phyloP scores from a whole-genome alignment of 1,139 yeast genomes.

The Lodderomyces orthopsilosis region DNA sequence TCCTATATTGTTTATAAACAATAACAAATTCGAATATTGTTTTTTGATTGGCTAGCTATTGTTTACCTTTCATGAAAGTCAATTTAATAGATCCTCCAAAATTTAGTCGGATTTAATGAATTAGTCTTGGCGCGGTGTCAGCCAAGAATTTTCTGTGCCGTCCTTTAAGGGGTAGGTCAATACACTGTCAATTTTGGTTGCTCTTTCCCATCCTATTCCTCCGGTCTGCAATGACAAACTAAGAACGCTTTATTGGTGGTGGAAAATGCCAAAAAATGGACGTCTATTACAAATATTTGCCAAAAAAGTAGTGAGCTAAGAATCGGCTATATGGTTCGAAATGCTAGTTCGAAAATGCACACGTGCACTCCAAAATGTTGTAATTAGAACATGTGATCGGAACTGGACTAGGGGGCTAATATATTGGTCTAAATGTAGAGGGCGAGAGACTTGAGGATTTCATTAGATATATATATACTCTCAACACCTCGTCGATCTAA shows the following conservation, averaged over 20 bases:
- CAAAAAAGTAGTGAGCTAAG: too few species aligned
- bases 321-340: too few species aligned
- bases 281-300: too few species aligned
- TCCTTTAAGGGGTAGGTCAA: not conserved
- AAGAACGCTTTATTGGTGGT: too few species aligned
- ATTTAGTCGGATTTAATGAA: not conserved
- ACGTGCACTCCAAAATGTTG: too few species aligned
- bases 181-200: not conserved
- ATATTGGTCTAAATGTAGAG: not conserved
- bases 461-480: not conserved
- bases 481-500: not conserved
- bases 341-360: too few species aligned
- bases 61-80: not conserved
- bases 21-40: not conserved
- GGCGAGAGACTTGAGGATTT: not conserved
- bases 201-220: not conserved
- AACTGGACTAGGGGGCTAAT: too few species aligned
- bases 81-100: not conserved
- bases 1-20: not conserved
- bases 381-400: too few species aligned
- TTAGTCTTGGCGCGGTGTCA: not conserved
- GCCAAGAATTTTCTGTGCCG: not conserved
- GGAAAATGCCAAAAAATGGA: too few species aligned
- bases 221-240: too few species aligned
- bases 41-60: not conserved